phyloP scores from a whole-genome alignment of 257 asterid genomes.

The Orobanche coerulescens region DNA sequence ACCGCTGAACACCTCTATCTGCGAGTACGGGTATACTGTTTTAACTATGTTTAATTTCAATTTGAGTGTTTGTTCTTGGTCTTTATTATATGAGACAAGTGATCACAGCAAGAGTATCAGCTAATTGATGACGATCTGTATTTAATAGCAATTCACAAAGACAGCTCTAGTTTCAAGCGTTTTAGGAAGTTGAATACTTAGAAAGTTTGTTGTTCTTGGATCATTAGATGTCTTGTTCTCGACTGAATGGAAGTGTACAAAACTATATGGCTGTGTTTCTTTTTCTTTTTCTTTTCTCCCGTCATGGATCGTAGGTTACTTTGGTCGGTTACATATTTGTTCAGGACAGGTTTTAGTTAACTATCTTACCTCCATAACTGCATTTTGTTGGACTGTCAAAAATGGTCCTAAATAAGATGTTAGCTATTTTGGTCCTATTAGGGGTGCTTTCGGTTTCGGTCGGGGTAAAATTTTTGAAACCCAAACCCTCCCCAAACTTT shows the following conservation, averaged over 20 bases:
- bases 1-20: too few relatives aligned
- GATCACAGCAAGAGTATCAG: not conserved
- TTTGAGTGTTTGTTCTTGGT: not conserved
- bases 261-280: not conserved
- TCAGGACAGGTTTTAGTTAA: not conserved
- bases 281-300: too few relatives aligned
- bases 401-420: too few relatives aligned
- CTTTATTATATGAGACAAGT: not conserved
- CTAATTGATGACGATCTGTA: not conserved
- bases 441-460: too few relatives aligned
- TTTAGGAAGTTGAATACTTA: not conserved
- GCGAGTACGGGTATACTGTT: not conserved
- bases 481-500: too few relatives aligned
- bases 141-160: not conserved
- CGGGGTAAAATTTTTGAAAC: too few relatives aligned
- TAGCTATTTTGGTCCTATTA: too few relatives aligned
- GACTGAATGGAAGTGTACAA: not conserved
- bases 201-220: not conserved
- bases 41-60: not conserved
- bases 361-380: not conserved
- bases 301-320: too few relatives aligned
- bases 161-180: not conserved
- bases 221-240: too few relatives aligned
- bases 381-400: not conserved
- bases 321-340: not conserved